These are phyloP conservation scores for Cardamine occulta DNA, from an alignment of 345 rosid species.

Conservation along the genomic window DNA sequence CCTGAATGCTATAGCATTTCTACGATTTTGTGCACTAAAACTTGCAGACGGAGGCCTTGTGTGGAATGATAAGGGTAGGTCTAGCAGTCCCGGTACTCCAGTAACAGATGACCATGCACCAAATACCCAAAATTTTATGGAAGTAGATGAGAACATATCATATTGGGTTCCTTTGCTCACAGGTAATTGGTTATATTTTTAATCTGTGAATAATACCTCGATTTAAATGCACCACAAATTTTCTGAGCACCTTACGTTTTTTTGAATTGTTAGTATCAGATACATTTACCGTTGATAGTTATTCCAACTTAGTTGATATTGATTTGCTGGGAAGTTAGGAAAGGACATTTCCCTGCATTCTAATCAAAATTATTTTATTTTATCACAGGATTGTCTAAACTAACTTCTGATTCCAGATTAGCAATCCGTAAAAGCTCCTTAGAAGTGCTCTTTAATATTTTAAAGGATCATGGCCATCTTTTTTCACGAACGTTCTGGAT, in stretches of 20 bases:
- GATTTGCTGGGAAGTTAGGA: conserved; percentile 21
- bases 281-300: conserved; percentile 8
- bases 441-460: conserved; percentile 91
- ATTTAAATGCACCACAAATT: neutral
- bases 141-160: conserved; percentile 75
- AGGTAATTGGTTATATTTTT: conserved; percentile 54
- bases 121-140: conserved; percentile 44
- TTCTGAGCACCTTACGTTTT: conserved; percentile 1
- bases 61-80: conserved; percentile 59
- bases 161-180: conserved; percentile 93
- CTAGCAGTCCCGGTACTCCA: conserved; percentile 47
- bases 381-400: conserved; percentile 79
- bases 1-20: conserved; percentile 96
- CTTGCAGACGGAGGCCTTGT: conserved; percentile 91
- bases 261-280: neutral
- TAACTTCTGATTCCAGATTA: conserved; percentile 83
- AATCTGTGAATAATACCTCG: conserved; percentile 9
- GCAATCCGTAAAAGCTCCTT: conserved; percentile 85
- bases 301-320: conserved; percentile 19
- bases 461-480: conserved; percentile 95
- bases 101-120: conserved; percentile 47
- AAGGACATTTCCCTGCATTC: conserved; percentile 27
- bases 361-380: conserved; percentile 22
- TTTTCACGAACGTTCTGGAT: conserved; percentile 80
- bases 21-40: conserved; percentile 91